These are phyloP conservation scores for Pseudogymnoascus pannorum DNA, from an alignment of 2,329 filamentous ascomycete species.

Conservation along the genomic window DNA sequence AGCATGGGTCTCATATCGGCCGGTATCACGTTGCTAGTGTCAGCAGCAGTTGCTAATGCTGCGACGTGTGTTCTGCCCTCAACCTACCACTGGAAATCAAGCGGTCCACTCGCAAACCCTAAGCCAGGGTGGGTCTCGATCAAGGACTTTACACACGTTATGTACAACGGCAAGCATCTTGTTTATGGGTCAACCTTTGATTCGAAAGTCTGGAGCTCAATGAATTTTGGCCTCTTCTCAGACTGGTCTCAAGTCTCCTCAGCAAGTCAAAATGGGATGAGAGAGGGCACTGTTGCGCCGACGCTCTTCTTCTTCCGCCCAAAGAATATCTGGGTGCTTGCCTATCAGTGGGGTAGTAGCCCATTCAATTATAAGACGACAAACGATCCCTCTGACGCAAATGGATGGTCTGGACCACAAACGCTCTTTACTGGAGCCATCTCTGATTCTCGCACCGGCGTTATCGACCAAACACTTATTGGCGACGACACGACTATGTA, in stretches of 20 bases:
- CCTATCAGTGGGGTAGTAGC: conserved; percentile 55
- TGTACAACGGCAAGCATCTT: conserved; percentile 51
- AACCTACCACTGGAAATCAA: conserved; percentile 48
- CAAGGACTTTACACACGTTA: conserved; percentile 54
- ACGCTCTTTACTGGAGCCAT: conserved; percentile 51
- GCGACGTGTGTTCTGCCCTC: conserved; percentile 44
- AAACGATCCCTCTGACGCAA: conserved; percentile 47
- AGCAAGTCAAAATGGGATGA: conserved; percentile 47
- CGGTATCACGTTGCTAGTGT: background rate
- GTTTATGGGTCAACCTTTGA: conserved; percentile 50
- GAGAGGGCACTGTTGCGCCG: conserved; percentile 44
- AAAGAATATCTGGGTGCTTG: conserved; percentile 55
- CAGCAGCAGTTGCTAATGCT: background rate
- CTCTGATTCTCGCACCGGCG: conserved; percentile 41
- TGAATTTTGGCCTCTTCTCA: conserved; percentile 48
- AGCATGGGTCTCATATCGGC: too few species aligned
- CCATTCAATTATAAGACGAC: conserved; percentile 55
- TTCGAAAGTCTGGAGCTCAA: conserved; percentile 44
- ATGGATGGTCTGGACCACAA: conserved; percentile 47
- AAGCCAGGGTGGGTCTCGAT: conserved; percentile 47
- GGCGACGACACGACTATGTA: conserved; percentile 56
- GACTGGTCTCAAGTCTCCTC: conserved; percentile 46
- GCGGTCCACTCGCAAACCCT: conserved; percentile 42
- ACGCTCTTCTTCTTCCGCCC: conserved; percentile 57
- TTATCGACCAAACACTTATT: conserved; percentile 58